A percentile compares a stretch with the other conserved stretches of the same genome.
phyloP scores from a whole-genome alignment of 2,329 filamentous ascomycete genomes.

The Dothistroma pini region DNA sequence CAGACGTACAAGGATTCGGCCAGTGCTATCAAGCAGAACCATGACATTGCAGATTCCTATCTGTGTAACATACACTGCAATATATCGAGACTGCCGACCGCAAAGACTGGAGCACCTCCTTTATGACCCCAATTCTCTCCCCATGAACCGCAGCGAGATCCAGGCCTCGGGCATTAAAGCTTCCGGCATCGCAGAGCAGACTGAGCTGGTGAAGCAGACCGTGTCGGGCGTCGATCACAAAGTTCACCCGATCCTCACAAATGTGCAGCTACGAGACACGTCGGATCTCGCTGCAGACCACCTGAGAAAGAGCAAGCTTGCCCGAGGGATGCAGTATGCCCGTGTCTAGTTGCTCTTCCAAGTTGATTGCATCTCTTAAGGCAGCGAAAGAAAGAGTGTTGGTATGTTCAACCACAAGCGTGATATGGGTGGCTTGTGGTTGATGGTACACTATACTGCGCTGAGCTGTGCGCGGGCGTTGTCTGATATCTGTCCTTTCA shows the following conservation, averaged over 20 bases:
- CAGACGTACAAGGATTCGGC: not conserved
- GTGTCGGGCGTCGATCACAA: not conserved
- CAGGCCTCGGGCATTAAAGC: not conserved
- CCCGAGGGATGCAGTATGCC: not conserved
- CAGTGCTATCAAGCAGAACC: not conserved
- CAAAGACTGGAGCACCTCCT: not conserved
- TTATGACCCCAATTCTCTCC: not conserved
- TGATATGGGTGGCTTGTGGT: not conserved
- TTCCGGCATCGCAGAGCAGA: not conserved
- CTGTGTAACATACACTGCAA: not conserved
- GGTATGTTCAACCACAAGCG: not conserved
- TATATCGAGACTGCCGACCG: not conserved
- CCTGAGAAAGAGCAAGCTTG: not conserved
- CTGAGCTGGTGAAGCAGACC: not conserved
- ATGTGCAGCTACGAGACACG: no score
- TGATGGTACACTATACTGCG: not conserved
- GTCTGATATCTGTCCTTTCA: not conserved
- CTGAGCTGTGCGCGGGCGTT: not conserved
- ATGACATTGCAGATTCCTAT: not conserved
- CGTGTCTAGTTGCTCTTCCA: not conserved
- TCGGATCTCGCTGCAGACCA: no score
- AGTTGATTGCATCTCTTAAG: not conserved
- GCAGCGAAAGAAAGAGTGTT: not conserved
- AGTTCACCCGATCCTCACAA: not conserved
- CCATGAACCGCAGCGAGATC: not conserved